Percentiles rank a stretch among this genome's conserved stretches.
These are phyloP conservation scores for Phytophthora colocasiae DNA, from an alignment of 352 stramenopile genomes.

Conservation along the genomic window DNA sequence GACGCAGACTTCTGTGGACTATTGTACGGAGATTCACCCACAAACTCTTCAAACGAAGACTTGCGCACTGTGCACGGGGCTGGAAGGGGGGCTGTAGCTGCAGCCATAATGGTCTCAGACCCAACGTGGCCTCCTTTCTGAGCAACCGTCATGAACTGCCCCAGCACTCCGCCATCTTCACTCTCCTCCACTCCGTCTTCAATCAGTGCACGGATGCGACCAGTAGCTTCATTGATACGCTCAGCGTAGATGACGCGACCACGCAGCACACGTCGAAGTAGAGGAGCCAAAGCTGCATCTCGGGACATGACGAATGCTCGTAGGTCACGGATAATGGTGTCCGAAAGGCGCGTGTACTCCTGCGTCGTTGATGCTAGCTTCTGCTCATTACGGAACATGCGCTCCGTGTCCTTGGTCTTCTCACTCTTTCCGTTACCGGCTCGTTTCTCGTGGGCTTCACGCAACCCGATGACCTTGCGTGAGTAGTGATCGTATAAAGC, in stretches of 20 bases:
- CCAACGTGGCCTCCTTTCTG: slow-evolving; percentile 21
- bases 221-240: slow-evolving; percentile 59
- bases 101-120: slow-evolving; percentile 24
- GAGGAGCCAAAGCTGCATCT: slow-evolving; percentile 65
- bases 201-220: slow-evolving; percentile 58
- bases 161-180: slow-evolving; percentile 51
- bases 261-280: slow-evolving; percentile 72
- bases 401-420: slow-evolving; percentile 81
- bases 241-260: slow-evolving; percentile 71
- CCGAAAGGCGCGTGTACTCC: slow-evolving; percentile 71
- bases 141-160: slow-evolving; percentile 52
- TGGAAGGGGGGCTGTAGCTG: slow-evolving; percentile 9
- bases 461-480: slow-evolving; percentile 70
- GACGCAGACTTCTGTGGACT: slow-evolving; percentile 24
- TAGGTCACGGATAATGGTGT: slow-evolving; percentile 64
- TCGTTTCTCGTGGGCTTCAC: slow-evolving; percentile 73
- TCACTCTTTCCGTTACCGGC: slow-evolving; percentile 53
- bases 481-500: slow-evolving; percentile 83
- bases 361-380: slow-evolving; percentile 74
- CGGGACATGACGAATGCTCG: slow-evolving; percentile 66
- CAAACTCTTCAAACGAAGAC: slow-evolving; percentile 73
- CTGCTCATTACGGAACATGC: slow-evolving; percentile 84
- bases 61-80: slow-evolving; percentile 44
- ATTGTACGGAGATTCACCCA: slow-evolving; percentile 43
- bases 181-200: slow-evolving; percentile 41